These are phyloP conservation scores for Xylaria sp. DNA, from an alignment of 2,329 filamentous ascomycete genomes.

Conservation along the genomic window DNA sequence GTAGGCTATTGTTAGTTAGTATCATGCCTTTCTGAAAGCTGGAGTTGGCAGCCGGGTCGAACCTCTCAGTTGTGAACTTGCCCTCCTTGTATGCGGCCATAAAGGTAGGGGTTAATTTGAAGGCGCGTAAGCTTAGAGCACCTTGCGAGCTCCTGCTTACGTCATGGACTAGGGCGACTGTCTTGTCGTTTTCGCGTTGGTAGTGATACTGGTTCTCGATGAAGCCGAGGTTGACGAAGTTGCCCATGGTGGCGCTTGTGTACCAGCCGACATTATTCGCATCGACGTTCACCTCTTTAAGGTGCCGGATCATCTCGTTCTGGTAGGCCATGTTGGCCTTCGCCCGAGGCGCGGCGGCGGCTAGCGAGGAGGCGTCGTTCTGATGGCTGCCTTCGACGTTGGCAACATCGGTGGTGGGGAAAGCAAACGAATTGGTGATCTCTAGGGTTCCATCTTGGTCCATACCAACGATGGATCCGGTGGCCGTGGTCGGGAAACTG, in stretches of 20 bases:
- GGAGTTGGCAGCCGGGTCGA: slow-evolving; percentile 52
- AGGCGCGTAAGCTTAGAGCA: slow-evolving; percentile 87
- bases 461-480: slow-evolving; percentile 93
- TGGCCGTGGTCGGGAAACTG: slow-evolving; percentile 87
- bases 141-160: slow-evolving; percentile 95
- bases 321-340: slow-evolving; percentile 92
- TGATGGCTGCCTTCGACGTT: slow-evolving; percentile 75
- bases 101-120: slow-evolving; percentile 87
- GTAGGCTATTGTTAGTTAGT: slow-evolving; percentile 71
- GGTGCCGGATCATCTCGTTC: slow-evolving; percentile 95
- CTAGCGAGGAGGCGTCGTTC: slow-evolving; percentile 78
- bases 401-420: slow-evolving; percentile 82
- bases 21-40: neutral
- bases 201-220: slow-evolving; percentile 99
- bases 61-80: slow-evolving; percentile 98
- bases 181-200: slow-evolving; percentile 93
- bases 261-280: slow-evolving; percentile 99
- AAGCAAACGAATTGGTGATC: slow-evolving; percentile 95
- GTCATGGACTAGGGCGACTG: slow-evolving; percentile 92
- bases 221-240: slow-evolving; percentile 94
- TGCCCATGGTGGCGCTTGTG: slow-evolving; percentile 98
- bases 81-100: slow-evolving; percentile 94
- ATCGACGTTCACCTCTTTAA: slow-evolving; percentile 97
- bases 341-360: slow-evolving; percentile 88
- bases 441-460: slow-evolving; percentile 84